Evolutionary conservation across 768 basidiomycete species (phyloP), one percentile per base, ranked within the genome.

Genomic region (Termitomyces heimii): DNA sequence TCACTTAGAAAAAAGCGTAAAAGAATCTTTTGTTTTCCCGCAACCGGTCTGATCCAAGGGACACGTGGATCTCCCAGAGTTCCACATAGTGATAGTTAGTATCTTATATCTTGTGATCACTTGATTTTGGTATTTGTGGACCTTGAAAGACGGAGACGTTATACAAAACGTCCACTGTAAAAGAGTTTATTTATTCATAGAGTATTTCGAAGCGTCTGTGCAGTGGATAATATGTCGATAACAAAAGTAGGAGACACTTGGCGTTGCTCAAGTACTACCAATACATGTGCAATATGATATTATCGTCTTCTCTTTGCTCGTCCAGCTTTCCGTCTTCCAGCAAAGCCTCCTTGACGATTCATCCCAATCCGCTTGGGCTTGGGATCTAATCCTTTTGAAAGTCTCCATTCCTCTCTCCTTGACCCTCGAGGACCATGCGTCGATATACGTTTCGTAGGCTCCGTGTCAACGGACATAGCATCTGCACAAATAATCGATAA

Each of bases 361-460:
- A 85, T 79, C 34, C 80, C 82, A 40, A 68, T 74, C 9, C 77
- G 67, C 59, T 75, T 76, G 8, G 81, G 76, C 61, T 80, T 68
- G 26, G 83, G 71, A 8, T 74, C 66, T 70, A 90, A 65, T 31
- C 93, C 93, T 68, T 93, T 95, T 24, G 92, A 86, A 55, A 73
- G 73, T 67, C 92, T 76, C 93, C 93, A 95, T 62, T 84, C 77
- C 67, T 93, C 92, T 60, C 89, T 78, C 58, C 93, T 76, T 48
- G 89, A 88, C 50, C 78, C 75, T 32, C 92, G 83, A 3, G 86
- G 81, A 13, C 92, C 93, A 64, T 94, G 90, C 3, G 93, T 95
- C 9, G 92, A 94, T 60, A 94, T 77, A 22, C 67, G 68, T 49
- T 67, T 68, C 4, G 72, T 52, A 56, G 63, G 62, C 46, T 70